Evolutionary conservation across 257 asterid species (phyloP).

Genomic region (Coffea eugenioides): DNA sequence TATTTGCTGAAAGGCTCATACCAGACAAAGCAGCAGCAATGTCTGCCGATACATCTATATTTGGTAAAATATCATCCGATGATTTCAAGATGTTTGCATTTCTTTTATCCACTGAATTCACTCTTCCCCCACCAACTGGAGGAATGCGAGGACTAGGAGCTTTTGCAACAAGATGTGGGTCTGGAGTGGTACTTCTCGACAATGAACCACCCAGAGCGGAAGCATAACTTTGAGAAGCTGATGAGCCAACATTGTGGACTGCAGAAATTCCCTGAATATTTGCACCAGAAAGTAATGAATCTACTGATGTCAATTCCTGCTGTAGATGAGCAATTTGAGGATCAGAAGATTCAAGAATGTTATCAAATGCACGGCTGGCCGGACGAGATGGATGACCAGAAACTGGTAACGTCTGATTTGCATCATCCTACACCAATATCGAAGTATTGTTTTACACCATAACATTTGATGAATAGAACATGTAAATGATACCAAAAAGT

Average conservation of each 20-base stretch:
- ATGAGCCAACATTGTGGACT: slow-evolving; percentile 33
- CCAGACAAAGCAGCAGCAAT: slow-evolving; percentile 62
- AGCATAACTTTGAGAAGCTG: slow-evolving; percentile 48
- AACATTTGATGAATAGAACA: neutral
- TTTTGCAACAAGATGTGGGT: slow-evolving; percentile 50
- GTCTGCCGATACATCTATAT: slow-evolving; percentile 42
- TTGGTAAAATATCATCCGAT: slow-evolving; percentile 33
- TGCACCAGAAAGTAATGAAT: slow-evolving; percentile 33
- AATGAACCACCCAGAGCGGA: slow-evolving; percentile 55
- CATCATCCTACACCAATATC: slow-evolving; percentile 46
- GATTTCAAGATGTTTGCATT: slow-evolving; percentile 25
- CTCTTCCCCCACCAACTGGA: slow-evolving; percentile 45
- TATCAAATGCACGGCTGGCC: slow-evolving; percentile 40
- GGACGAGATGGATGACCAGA: slow-evolving; percentile 50
- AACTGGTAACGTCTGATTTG: slow-evolving; percentile 32
- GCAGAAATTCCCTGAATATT: slow-evolving; percentile 38
- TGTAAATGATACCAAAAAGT: neutral
- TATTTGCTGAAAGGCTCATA: slow-evolving; percentile 53
- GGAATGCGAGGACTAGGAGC: slow-evolving; percentile 64
- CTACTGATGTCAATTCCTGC: slow-evolving; percentile 39
- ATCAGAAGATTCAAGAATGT: slow-evolving; percentile 38
- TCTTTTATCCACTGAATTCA: slow-evolving; percentile 39
- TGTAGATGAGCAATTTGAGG: slow-evolving; percentile 36
- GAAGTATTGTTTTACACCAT: neutral
- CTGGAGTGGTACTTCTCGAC: slow-evolving; percentile 62